Percentiles rank a stretch among this genome's conserved stretches.
Conservation (phyloP, 106 monocot genomes). For the Xerophyta viscosa region DNA sequence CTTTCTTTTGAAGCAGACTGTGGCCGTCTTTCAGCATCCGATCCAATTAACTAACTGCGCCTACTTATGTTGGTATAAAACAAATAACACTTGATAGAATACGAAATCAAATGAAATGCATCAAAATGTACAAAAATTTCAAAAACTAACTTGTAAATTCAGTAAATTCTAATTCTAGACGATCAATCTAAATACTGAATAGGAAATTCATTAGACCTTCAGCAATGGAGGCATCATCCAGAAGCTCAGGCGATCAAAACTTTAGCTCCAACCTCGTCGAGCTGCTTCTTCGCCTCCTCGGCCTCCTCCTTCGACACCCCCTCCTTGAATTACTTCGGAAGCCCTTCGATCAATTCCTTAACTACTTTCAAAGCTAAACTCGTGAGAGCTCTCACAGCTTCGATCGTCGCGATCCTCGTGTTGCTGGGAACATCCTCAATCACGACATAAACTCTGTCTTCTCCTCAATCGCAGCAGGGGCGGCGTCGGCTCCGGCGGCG, state of each 20-base stretch:
- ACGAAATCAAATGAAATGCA: no score
- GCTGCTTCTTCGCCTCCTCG: slow-evolving; percentile 85
- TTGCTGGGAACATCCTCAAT: slow-evolving; percentile 90
- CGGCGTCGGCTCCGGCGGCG: slow-evolving; percentile 24
- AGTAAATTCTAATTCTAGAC: no score
- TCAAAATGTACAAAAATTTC: no score
- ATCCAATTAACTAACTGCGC: no score
- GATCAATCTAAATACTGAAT: no score
- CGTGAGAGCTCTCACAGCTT: slow-evolving; percentile 80
- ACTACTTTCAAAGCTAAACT: slow-evolving; percentile 84
- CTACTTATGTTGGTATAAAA: no score
- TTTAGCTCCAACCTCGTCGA: slow-evolving; percentile 92
- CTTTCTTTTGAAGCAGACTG: no score
- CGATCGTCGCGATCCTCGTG: slow-evolving; percentile 75
- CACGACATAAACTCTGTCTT: slow-evolving; percentile 89
- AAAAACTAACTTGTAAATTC: no score
- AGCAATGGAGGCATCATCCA: no score
- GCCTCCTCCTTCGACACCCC: slow-evolving; percentile 75
- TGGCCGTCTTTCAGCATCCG: no score
- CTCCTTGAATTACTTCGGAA: slow-evolving; percentile 98
- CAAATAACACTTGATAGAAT: no score
- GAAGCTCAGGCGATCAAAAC: slow-evolving; percentile 42
- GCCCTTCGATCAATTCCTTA: slow-evolving; percentile 90
- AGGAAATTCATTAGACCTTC: no score
- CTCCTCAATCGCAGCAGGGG: slow-evolving; percentile 52